Evolutionary conservation across 306 rosid genomes (phyloP), one percentile per base, ranked within the genome.

Genomic region (Sicyos baderoa): DNA sequence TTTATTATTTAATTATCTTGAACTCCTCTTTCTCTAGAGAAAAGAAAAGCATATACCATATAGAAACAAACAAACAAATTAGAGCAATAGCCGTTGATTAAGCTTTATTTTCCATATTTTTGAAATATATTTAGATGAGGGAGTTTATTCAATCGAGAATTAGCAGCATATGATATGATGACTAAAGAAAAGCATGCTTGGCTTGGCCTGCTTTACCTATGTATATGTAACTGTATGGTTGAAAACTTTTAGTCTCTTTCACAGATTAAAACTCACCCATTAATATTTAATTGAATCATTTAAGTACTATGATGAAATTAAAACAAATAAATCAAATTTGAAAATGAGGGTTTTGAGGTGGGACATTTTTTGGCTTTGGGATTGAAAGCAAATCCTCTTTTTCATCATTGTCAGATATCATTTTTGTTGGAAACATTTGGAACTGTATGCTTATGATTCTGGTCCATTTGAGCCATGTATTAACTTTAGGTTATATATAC

Each of bases 401-500:
- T 67, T 67, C 23, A 67, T 67, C 13, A 68, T 25, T 68, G 57
- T 50, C 72, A 68, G 57, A 68, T 49, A 68, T 51, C 8, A 25
- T 9, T 8, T 47, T 49, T 68, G 25, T 68, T 48, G 6, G 9
- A 68, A 68, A 68, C 58, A 50, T 69, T 52, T 51, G 61, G 2
- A 52, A 55, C 25, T 54, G 70, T 21, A 16, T n/a, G 60, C 71
- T 66, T 76, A 5, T 76, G 83, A 78, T 72, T 67, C 70, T 65
- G 19, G 55, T 68, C 57, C 54, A 65, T 65, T 77, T 76, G 80
- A 81, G 67, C 75, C 74, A 79, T 73, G 70, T 70, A 25, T 32
- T 32, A 42, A 40, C 52, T 64, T 64, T 42, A 45, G 70, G 51
- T 64, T 64, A 75, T 76, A 74, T 62, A 73, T 79, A 35, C 6